These are phyloP conservation scores for Venturia nashicola DNA, from an alignment of 2,329 filamentous ascomycete species.

Conservation along the genomic window DNA sequence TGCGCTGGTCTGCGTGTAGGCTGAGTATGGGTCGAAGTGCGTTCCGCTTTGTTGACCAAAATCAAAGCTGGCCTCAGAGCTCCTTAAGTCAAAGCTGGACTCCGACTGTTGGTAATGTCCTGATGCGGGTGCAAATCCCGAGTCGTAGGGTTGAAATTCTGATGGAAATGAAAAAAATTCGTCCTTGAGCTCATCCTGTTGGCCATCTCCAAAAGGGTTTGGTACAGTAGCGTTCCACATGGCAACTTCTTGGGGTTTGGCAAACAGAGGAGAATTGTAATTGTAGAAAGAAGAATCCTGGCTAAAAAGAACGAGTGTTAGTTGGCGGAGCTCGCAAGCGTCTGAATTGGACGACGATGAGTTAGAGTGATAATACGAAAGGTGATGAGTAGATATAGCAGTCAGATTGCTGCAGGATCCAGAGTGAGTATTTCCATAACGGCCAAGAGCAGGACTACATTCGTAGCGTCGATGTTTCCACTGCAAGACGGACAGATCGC, in stretches of 20 bases:
- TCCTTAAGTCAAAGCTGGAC: neutral
- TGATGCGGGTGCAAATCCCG: neutral
- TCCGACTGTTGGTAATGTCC: neutral
- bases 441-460: neutral
- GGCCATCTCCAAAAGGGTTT: neutral
- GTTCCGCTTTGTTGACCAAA: neutral
- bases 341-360: neutral
- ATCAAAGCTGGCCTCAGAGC: neutral
- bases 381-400: neutral
- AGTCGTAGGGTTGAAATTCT: neutral
- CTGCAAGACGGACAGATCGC: neutral
- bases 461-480: neutral
- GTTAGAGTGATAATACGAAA: neutral
- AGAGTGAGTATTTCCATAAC: neutral
- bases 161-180: neutral
- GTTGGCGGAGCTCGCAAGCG: conserved; percentile 1
- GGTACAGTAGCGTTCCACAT: conserved; percentile 8
- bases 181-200: neutral
- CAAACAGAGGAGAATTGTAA: neutral
- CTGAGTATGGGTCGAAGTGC: neutral
- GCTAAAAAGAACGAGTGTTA: neutral
- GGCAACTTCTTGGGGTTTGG: conserved; percentile 6
- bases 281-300: neutral
- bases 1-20: neutral
- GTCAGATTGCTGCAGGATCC: neutral